Conservation (phyloP, 805 yeast genomes). For the Yarrowia divulgata region DNA sequence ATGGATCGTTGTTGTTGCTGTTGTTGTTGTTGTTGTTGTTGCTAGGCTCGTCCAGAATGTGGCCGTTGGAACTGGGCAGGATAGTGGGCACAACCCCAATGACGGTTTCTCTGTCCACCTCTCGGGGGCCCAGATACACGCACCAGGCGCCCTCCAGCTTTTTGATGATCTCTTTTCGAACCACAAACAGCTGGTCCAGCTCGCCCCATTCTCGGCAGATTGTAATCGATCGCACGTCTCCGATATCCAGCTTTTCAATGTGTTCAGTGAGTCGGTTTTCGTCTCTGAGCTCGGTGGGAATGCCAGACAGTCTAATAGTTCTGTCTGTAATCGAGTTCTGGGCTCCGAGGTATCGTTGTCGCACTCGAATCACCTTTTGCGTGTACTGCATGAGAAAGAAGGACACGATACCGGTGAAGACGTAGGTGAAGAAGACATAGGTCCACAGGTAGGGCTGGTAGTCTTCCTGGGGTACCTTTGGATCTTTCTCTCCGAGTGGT, state of each 20-base stretch:
- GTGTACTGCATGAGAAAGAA: slow-evolving; percentile 73
- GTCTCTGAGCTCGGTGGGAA: slow-evolving; percentile 80
- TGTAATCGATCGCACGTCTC: slow-evolving; percentile 76
- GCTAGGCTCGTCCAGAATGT: neutral
- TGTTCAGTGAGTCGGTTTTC: slow-evolving; percentile 74
- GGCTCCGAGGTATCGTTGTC: slow-evolving; percentile 82
- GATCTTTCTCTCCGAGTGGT: neutral
- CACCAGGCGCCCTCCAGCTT: slow-evolving; percentile 78
- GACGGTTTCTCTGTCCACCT: slow-evolving; percentile 25
- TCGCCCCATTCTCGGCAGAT: slow-evolving; percentile 88
- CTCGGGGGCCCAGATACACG: slow-evolving; percentile 58
- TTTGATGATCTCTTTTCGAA: slow-evolving; percentile 61
- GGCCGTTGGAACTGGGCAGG: slow-evolving; percentile 6
- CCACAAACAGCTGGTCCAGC: slow-evolving; percentile 68
- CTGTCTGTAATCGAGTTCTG: slow-evolving; percentile 92
- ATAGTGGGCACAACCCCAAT: slow-evolving; percentile 1
- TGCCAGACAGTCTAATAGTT: slow-evolving; percentile 86
- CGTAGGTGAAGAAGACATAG: slow-evolving; percentile 84
- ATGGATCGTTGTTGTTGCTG: neutral
- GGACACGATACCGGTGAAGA: slow-evolving; percentile 75
- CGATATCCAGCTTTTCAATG: slow-evolving; percentile 79
- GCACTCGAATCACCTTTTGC: slow-evolving; percentile 70
- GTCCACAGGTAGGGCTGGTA: slow-evolving; percentile 76
- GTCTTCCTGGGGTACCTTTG: slow-evolving; percentile 50
- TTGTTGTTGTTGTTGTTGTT: neutral